These are phyloP conservation scores for Fistulina hepatica DNA, from an alignment of 1,284 basidiomycete species.

Conservation along the genomic window DNA sequence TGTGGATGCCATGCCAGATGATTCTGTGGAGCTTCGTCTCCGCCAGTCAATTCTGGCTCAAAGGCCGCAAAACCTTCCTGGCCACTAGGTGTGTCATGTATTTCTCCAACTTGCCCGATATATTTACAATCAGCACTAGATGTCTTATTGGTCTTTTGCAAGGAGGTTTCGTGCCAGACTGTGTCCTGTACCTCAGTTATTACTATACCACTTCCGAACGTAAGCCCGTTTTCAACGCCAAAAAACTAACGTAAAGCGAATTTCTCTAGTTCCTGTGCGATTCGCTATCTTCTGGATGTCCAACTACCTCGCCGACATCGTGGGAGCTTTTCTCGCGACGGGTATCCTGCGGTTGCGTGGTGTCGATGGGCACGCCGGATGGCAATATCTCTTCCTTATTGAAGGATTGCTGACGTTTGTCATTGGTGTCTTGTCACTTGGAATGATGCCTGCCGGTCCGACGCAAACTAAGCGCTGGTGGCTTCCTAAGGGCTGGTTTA, in stretches of 20 bases:
- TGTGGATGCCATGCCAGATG: conserved; percentile 26
- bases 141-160: conserved; percentile 31
- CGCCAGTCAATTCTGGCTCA: conserved; percentile 52
- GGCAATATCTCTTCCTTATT: conserved; percentile 51
- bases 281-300: conserved; percentile 64
- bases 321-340: conserved; percentile 52
- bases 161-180: conserved; percentile 48
- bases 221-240: conserved; percentile 18
- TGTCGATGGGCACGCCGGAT: conserved; percentile 40
- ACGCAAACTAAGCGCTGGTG: conserved; percentile 59
- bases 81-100: conserved; percentile 28
- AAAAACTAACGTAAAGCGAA: not conserved
- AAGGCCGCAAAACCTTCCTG: conserved; percentile 43
- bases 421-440: conserved; percentile 49
- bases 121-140: conserved; percentile 16
- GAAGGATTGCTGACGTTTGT: conserved; percentile 43
- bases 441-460: conserved; percentile 58
- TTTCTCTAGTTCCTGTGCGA: conserved; percentile 43
- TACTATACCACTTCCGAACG: conserved; percentile 54
- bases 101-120: not conserved
- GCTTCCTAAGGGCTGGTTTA: conserved; percentile 46
- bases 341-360: conserved; percentile 53
- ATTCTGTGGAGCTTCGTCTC: conserved; percentile 47
- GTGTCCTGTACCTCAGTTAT: conserved; percentile 58
- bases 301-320: conserved; percentile 42